These are phyloP conservation scores for Bryoglossum gracile DNA, from an alignment of 495 filamentous ascomycete genomes.

Conservation along the genomic window DNA sequence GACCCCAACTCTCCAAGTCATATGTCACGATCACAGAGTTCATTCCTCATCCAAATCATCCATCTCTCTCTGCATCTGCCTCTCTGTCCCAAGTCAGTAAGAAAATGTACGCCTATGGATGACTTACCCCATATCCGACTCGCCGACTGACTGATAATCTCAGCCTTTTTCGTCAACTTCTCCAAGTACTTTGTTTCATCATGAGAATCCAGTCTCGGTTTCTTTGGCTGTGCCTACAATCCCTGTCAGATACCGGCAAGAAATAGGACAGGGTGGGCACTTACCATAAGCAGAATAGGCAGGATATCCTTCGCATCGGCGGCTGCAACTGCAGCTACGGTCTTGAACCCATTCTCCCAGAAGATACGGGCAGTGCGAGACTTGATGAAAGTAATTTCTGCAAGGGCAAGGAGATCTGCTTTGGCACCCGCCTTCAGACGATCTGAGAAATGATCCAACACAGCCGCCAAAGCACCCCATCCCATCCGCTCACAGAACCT, in stretches of 20 bases:
- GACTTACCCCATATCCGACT: constrained; percentile 63
- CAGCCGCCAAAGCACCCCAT: constrained; percentile 55
- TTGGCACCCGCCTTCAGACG: constrained; percentile 64
- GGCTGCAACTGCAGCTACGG: constrained; percentile 58
- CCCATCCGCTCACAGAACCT: constrained; percentile 53
- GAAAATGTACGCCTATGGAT: no score
- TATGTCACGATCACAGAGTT: no score
- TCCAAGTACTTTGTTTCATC: constrained; percentile 56
- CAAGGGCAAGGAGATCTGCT: constrained; percentile 64
- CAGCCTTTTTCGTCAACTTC: constrained; percentile 60
- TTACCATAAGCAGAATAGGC: constrained; percentile 61
- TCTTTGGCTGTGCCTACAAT: constrained; percentile 52
- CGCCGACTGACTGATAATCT: constrained; percentile 62
- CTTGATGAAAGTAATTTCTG: constrained; percentile 71
- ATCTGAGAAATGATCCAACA: constrained; percentile 71
- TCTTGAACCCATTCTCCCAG: constrained; percentile 70
- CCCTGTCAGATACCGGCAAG: not conserved
- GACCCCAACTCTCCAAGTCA: no score
- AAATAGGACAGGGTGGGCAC: constrained; percentile 6
- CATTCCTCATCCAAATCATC: not conserved
- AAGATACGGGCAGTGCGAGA: constrained; percentile 69
- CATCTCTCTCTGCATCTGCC: not conserved
- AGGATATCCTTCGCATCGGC: constrained; percentile 60
- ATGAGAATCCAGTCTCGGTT: constrained; percentile 47
- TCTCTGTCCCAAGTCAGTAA: no score